Base-by-base conservation (phyloP, 202 grass and related monocot genomes). In the Bolboschoenoplectus hybrid region DNA sequence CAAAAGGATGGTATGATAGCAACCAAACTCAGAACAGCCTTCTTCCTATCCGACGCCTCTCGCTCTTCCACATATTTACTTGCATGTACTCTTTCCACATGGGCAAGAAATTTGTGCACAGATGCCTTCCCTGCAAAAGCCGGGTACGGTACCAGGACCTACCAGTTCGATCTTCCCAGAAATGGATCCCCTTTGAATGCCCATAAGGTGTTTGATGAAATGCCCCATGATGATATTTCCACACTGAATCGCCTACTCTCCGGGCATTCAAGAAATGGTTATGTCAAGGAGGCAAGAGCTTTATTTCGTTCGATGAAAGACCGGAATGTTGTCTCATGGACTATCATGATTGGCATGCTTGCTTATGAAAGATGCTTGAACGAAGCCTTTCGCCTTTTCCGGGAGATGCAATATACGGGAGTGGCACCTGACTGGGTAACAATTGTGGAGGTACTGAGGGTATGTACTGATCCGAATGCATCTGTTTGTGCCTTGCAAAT, bases 321-420 rank as follows among this genome's bases (percentile, higher is more conserved):
- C 67, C 87, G 86, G 39, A 74, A 89, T 61, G 63, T 67, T 12
- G 57, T 88, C n/a, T 91, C 95, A 49, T 98, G 90, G 93, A 98
- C 95, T 19, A 80, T 95, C 73, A 91, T 98, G 91, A 93, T 95
- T 41, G 26, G 85, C 41, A 74, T 84, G 7, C 39, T 82, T 64
- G 6, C 92, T 20, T 10, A 67, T 51, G 81, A 50, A 5, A 88
- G 82, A 20, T 71, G 76, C 7, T 81, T 43, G 60, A 10, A 26
- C 0, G 81, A 93, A 67, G 92, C 92, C 6, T 53, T 92, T 1
- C 74, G 47, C 2, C 81, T 95, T 53, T 97, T 93, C 88, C 83
- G 85, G 3, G 86, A 74, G 58, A 97, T 97, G 95, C 81, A 84
- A 75, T 58, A 69, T 60, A 82, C 81, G 0, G 87, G 91, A 57